Base-by-base conservation (phyloP, 2,329 filamentous ascomycete genomes). In the Dryadomyces sulphureus region DNA sequence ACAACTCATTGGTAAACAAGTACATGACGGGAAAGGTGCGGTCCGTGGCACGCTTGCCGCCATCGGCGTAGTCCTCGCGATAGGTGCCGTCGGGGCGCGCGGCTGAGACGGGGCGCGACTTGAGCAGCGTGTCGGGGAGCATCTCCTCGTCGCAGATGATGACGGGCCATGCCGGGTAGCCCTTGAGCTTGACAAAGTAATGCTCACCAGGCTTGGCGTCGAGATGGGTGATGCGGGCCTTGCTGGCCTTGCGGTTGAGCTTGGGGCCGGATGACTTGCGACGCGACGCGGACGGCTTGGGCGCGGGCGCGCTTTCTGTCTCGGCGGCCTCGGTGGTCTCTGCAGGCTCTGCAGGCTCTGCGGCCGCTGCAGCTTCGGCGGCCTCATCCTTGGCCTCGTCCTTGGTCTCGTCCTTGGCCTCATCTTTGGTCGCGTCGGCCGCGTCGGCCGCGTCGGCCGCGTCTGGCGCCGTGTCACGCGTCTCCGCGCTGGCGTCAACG, bases 1-100 rank as follows among this genome's bases (percentile, higher is more conserved):
- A 98, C 92, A 98, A 96, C 72, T 96, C 90, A 58, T 96, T 95
- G 34, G 89, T 94, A 52, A 78, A 72, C 43, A 96, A 68, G 61
- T 94, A 96, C 90, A 96, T 95, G 58, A 96, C 80, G 5, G 90
- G 86, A 60, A 88, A 96, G 25, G 84, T 88, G 52, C 90, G 77
- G 63, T 95, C 88, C 50, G 81, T 77, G 38, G 76, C 79, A 54
- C 88, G 84, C 69, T 92, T 92, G 56, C 85, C 90, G 50, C 84
- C 89, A 56, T 94, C 88, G 36, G 80, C 77, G 59, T 85, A 95
- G 53, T 90, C 84, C 49, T 88, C 85, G 45, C 85, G 80, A 62
- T 92, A 94, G 36, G 82, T 84, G 48, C 90, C 90, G 62, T 96
- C 90, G 20, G 76, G 67, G 48, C 84, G 79, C 55, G 77, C 79